Evolutionary conservation across 495 filamentous ascomycete genomes (phyloP).

Genomic region (Geopyxis carbonaria): DNA sequence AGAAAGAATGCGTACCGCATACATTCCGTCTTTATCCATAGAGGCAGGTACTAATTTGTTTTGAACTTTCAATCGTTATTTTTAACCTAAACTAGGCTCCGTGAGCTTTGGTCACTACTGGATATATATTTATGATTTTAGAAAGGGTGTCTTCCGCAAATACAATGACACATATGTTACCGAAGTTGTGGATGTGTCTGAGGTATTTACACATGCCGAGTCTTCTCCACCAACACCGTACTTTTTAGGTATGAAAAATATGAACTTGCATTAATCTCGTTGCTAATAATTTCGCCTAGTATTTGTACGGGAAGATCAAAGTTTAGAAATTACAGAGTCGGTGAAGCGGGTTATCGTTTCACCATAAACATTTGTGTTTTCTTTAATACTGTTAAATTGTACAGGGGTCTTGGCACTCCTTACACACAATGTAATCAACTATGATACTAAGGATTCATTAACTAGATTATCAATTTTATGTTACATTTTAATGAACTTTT

Average conservation of each 20-base stretch:
- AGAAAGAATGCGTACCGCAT: slow-evolving; percentile 57
- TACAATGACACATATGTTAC: slow-evolving; percentile 83
- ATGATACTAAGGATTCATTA: too few species aligned
- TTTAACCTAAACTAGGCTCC: slow-evolving; percentile 24
- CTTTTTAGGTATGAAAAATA: slow-evolving; percentile 41
- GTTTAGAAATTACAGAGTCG: slow-evolving; percentile 17
- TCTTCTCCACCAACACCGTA: slow-evolving; percentile 57
- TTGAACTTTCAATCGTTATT: background rate
- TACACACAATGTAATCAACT: too few species aligned
- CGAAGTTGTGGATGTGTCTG: slow-evolving; percentile 40
- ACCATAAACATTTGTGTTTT: too few species aligned
- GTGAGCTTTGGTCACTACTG: slow-evolving; percentile 77
- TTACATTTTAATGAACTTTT: too few species aligned
- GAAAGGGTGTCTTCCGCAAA: slow-evolving; percentile 63
- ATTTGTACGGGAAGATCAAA: slow-evolving; percentile 19
- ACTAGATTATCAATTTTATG: too few species aligned
- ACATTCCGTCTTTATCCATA: slow-evolving; percentile 83
- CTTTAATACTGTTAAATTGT: too few species aligned
- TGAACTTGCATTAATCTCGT: background rate
- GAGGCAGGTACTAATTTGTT: too few species aligned
- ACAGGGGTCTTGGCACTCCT: too few species aligned
- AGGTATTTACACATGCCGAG: slow-evolving; percentile 47
- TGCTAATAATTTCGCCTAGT: slow-evolving; percentile 4
- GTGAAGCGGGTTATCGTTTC: slow-evolving; percentile 21
- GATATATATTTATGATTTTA: slow-evolving; percentile 88